Base-by-base conservation (phyloP, 345 rosid species). In the Euclidium syriacum region DNA sequence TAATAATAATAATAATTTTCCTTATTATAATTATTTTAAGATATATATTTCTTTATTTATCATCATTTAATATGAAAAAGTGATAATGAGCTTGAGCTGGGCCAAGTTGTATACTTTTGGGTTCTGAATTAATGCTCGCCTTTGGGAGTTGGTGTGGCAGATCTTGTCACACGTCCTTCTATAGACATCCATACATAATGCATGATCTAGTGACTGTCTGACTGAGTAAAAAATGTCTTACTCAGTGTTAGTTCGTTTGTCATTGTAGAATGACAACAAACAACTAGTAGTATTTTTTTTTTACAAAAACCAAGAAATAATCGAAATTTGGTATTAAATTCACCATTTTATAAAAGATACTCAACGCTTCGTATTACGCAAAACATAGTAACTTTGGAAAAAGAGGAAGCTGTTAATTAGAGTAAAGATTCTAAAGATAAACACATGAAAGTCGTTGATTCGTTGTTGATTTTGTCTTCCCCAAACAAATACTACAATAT, bases 111-210 rank as follows among this genome's bases (percentile, higher is more conserved):
- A 60, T 6, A 52, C 7, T 42, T 29, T 34, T 58, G 58, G 57
- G 34, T 61, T 22, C 22, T 22, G 47, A 51, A 16, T 51, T 34
- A 60, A 68, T 68, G 67, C 67, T 59, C 59, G 39, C 15, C 51
- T 50, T 50, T 59, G 53, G 14, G 52, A 41, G 61, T 41, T 41
- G 66, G 23, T 68, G 54, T 68, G 73, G 61, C 47, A 41, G 42
- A 68, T 68, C 38, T 59, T 51, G 32, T 59, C 73, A 52, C 73
- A 68, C 73, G 73, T 68, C 39, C 54, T 51, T 41, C 53, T 2
- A 50, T 50, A 38, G 46, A 68, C 35, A 59, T 68, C 73, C 73
- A 68, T 59, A 41, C 60, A 59, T 68, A 22, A 34, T 59, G 36
- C 26, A 59, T 52, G 33, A 34, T 59, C 32, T 58, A 39, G 65